Percentiles rank a stretch among this genome's conserved stretches.
These are phyloP conservation scores for Aspergillus fumigatiaffinis DNA, from an alignment of 2,329 filamentous ascomycete genomes.

Conservation along the genomic window DNA sequence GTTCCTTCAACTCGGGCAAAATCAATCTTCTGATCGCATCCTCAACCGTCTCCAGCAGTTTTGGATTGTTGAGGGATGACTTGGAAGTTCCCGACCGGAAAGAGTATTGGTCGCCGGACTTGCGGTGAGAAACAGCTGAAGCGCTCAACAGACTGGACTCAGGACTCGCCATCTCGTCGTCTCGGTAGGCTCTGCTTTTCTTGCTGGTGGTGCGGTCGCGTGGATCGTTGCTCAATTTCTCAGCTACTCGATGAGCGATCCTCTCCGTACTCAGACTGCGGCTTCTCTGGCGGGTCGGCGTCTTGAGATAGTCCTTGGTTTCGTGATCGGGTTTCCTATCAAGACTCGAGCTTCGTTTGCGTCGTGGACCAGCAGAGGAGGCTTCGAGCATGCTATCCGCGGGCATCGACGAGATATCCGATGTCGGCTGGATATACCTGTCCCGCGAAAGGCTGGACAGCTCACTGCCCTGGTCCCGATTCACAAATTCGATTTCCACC, in stretches of 20 bases:
- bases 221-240: conserved; percentile 58
- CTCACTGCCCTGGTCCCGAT: conserved; percentile 62
- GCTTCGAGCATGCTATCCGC: conserved; percentile 67
- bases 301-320: conserved; percentile 51
- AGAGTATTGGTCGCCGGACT: conserved; percentile 56
- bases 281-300: conserved; percentile 55
- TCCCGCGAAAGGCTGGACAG: conserved; percentile 57
- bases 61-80: conserved; percentile 88
- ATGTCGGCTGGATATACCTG: conserved; percentile 64
- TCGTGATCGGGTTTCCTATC: conserved; percentile 37
- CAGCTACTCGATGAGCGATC: conserved; percentile 64
- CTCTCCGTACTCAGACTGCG: conserved; percentile 64
- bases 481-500: conserved; percentile 84
- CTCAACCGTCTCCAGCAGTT: conserved; percentile 84
- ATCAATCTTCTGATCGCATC: conserved; percentile 88
- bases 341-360: conserved; percentile 50
- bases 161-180: conserved; percentile 53
- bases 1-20: conserved; percentile 81
- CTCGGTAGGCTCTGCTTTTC: conserved; percentile 44
- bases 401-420: conserved; percentile 82
- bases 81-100: conserved; percentile 57
- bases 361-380: conserved; percentile 43
- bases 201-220: conserved; percentile 43
- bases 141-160: conserved; percentile 61
- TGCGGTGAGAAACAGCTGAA: conserved; percentile 53